These are phyloP conservation scores for Aspergillus proliferans DNA, from an alignment of 2,329 filamentous ascomycete genomes.

Conservation along the genomic window DNA sequence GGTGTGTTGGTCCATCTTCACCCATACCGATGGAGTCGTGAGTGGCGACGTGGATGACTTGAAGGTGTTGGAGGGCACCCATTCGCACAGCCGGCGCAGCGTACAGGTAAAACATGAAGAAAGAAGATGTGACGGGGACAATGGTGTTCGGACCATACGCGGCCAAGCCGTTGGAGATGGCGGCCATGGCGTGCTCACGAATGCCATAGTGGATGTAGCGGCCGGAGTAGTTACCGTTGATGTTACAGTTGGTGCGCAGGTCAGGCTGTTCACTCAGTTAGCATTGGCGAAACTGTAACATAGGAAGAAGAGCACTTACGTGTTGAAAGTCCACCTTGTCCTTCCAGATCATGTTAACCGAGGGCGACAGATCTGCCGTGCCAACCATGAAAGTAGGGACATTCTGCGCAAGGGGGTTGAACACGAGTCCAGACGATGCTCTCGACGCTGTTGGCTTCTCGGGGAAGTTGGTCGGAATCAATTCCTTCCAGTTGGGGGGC, in stretches of 20 bases:
- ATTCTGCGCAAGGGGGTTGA: slow-evolving; percentile 48
- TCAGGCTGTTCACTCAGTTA: slow-evolving; percentile 18
- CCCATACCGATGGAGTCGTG: slow-evolving; percentile 57
- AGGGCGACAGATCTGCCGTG: slow-evolving; percentile 49
- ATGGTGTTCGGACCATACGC: slow-evolving; percentile 52
- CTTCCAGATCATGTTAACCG: slow-evolving; percentile 52
- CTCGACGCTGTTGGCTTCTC: slow-evolving; percentile 47
- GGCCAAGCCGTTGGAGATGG: slow-evolving; percentile 72
- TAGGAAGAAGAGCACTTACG: slow-evolving; percentile 21
- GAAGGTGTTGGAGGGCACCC: slow-evolving; percentile 52
- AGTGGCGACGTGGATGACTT: slow-evolving; percentile 55
- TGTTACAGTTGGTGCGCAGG: slow-evolving; percentile 20
- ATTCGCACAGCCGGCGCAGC: slow-evolving; percentile 56
- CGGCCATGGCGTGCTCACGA: slow-evolving; percentile 59
- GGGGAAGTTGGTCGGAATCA: slow-evolving; percentile 47
- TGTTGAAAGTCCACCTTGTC: slow-evolving; percentile 48
- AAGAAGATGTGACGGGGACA: slow-evolving; percentile 53
- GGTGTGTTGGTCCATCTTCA: slow-evolving; percentile 58
- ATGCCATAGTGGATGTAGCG: slow-evolving; percentile 52
- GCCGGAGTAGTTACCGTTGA: slow-evolving; percentile 48
- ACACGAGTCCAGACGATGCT: slow-evolving; percentile 42
- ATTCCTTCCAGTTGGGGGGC: slow-evolving; percentile 43
- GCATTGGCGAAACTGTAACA: neutral
- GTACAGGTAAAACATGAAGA: slow-evolving; percentile 59
- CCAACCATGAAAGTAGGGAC: slow-evolving; percentile 49